phyloP scores from a whole-genome alignment of 1,284 basidiomycete genomes.

The Vanrija sp. region DNA sequence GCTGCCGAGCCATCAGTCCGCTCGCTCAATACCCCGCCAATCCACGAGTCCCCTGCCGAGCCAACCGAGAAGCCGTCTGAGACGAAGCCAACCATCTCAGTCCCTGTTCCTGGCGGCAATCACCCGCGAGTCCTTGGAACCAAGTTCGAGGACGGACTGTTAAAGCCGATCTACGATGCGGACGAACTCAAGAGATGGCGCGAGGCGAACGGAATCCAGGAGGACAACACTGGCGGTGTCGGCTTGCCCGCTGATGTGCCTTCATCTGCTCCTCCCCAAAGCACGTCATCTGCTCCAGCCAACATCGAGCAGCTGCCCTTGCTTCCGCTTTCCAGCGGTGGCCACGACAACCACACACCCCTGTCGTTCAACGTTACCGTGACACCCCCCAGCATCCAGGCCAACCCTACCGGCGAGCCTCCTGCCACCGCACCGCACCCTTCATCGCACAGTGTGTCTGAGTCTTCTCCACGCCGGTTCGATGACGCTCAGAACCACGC shows the following conservation, averaged over 20 bases:
- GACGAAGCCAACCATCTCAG: too few relatives aligned
- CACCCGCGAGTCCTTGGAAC: conserved; percentile 10
- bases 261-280: neutral
- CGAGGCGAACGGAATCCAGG: conserved; percentile 13
- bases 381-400: too few relatives aligned
- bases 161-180: conserved; percentile 27
- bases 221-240: neutral
- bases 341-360: conserved; percentile 4
- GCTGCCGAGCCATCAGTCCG: too few relatives aligned
- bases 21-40: too few relatives aligned
- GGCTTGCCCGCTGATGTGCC: neutral
- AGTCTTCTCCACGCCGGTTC: too few relatives aligned
- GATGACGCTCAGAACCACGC: too few relatives aligned
- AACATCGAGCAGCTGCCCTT: conserved; percentile 1
- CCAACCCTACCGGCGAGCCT: too few relatives aligned
- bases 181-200: conserved; percentile 25
- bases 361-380: neutral
- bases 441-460: too few relatives aligned
- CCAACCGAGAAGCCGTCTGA: too few relatives aligned
- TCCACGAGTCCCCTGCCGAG: too few relatives aligned
- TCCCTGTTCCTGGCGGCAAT: too few relatives aligned
- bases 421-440: too few relatives aligned
- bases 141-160: conserved; percentile 22
- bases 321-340: conserved; percentile 12
- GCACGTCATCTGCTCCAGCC: neutral